Base-by-base conservation (phyloP, 208 protist species). In the Willaertia magna region DNA sequence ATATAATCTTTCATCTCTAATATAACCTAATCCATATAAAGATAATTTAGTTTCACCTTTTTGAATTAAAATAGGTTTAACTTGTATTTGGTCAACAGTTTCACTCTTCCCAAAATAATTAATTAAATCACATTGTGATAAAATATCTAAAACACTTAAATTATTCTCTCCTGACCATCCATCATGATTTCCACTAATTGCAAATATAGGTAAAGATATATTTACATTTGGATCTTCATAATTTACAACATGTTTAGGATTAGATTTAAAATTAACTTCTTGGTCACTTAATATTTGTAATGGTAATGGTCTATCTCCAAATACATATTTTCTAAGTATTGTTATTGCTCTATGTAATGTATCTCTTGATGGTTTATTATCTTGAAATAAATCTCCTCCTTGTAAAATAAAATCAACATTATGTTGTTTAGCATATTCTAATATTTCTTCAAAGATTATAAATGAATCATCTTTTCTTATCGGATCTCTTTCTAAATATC, bases 171-270 rank as follows among this genome's bases (percentile, higher is more conserved):
- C 97, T 51, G 96, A 91, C 14, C 98, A 98, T 87, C 99, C 98
- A 87, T 99, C 98, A 90, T 99, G 98, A 89, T 99, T 99, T 75
- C 98, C 98, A 91, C 99, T 98, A 85, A 99, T 99, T 12, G 92
- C 92, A 93, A 99, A 99, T 42, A 99, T 93, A 0, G 98, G 98
- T n/a, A 99, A 87, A 18, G 92, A 88, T 11, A 99, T 92, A 90
- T 99, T 99, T 55, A 98, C 92, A 89, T 99, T 99, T 26, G 97
- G 96, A 88, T 99, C 97, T 84, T 98, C 89, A 88, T 93, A 97
- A 86, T 97, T 97, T 49, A 91, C 93, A 18, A 47, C 87, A 30
- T 55, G 55, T 34, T n/a, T 26, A 67, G 55, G 55, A 67, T 67
- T 67, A 9, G 55, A 94, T 16, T 94, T 92, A 84, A 98, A 98